phyloP scores from a whole-genome alignment of 768 basidiomycete genomes.

The Serendipita indica region DNA sequence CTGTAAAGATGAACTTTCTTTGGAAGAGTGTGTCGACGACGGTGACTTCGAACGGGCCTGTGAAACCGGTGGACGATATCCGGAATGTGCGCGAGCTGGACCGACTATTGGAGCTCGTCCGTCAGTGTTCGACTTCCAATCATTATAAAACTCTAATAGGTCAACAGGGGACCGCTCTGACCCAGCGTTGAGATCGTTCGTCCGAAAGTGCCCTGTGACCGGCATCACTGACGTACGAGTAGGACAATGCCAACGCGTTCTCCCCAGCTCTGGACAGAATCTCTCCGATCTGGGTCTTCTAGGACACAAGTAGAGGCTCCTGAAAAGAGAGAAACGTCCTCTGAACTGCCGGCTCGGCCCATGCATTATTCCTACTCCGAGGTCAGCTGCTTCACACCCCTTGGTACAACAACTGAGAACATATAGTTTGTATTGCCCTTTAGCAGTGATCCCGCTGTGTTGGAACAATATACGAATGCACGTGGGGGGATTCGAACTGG shows the following conservation, averaged over 20 bases:
- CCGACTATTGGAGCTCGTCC: constrained; percentile 36
- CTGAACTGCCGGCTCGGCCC: constrained; percentile 28
- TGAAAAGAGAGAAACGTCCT: constrained; percentile 1
- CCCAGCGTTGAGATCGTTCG: constrained; percentile 38
- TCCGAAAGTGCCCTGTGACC: not conserved
- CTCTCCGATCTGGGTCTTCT: constrained; percentile 29
- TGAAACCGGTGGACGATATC: constrained; percentile 31
- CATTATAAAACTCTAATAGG: not conserved
- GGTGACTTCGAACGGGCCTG: not conserved
- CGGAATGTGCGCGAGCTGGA: constrained; percentile 47
- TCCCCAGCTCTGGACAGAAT: constrained; percentile 42
- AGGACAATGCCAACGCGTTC: constrained; percentile 46
- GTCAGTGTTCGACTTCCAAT: constrained; percentile 30
- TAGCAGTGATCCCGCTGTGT: constrained; percentile 37
- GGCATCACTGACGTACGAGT: not conserved
- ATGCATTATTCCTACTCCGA: constrained; percentile 67
- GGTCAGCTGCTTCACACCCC: constrained; percentile 18
- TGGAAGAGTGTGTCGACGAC: not conserved
- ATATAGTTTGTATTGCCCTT: constrained; percentile 36
- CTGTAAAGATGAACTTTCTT: no score
- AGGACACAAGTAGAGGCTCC: constrained; percentile 13
- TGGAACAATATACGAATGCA: constrained; percentile 59
- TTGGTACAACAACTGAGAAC: not conserved
- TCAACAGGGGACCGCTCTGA: constrained; percentile 34
- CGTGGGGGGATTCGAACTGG: constrained; percentile 57